Evolutionary conservation across 345 rosid genomes (phyloP).

Genomic region (Camelina neglecta): DNA sequence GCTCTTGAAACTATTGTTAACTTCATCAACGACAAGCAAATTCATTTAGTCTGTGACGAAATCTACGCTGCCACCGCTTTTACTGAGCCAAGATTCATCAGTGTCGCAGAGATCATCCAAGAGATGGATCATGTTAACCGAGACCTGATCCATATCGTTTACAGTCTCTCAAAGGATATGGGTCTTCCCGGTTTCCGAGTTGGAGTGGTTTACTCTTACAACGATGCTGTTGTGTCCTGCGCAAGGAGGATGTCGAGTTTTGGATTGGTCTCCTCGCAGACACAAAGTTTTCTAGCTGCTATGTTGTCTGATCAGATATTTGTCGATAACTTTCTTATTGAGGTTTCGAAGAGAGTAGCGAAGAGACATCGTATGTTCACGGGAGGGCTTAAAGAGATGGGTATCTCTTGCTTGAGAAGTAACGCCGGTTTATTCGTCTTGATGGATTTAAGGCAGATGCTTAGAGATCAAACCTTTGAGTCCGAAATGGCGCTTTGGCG

Average conservation of each 20-base stretch:
- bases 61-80: conserved; percentile 61
- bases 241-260: conserved; percentile 69
- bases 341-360: conserved; percentile 33
- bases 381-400: conserved; percentile 33
- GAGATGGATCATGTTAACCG: conserved; percentile 44
- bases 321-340: conserved; percentile 31
- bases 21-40: conserved; percentile 49
- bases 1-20: conserved; percentile 19
- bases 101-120: conserved; percentile 56
- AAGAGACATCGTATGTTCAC: conserved; percentile 38
- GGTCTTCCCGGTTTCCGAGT: conserved; percentile 66
- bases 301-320: conserved; percentile 38
- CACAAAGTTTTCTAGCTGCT: conserved; percentile 53
- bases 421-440: conserved; percentile 40
- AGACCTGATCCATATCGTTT: conserved; percentile 54
- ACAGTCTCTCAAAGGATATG: conserved; percentile 63
- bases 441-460: conserved; percentile 36
- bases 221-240: conserved; percentile 51
- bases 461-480: conserved; percentile 25
- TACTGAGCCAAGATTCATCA: conserved; percentile 47
- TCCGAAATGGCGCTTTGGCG: conserved; percentile 39
- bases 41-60: conserved; percentile 65
- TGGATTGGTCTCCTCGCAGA: conserved; percentile 61
- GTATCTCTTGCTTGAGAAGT: conserved; percentile 43
- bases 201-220: conserved; percentile 60